Evolutionary conservation across 805 yeast genomes (phyloP), one percentile per base, ranked within the genome.

Genomic region (Saitoella complicata): DNA sequence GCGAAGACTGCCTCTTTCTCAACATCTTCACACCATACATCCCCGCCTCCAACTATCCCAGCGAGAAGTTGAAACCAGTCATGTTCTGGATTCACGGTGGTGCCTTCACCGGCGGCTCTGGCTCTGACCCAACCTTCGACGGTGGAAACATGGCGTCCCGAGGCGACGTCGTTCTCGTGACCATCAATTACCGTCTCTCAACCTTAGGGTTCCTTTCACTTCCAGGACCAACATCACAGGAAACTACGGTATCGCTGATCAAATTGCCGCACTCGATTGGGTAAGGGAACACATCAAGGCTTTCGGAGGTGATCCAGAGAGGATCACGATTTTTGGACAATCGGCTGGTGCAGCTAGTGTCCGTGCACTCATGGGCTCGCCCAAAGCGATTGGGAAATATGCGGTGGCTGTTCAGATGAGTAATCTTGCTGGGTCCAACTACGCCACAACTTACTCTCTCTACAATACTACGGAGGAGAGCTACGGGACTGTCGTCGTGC

Each of bases 61-160:
- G 9, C 13, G n/a, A 12, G 36, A 4, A 8, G 7, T 31, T 7
- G 30, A 9, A 9, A n/a, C 61, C 63, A 1, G 62, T 60, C 7
- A 52, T 53, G 38, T 49, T 56, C n/a, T 62, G 63, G 60, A 54
- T 64, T 34, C 63, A 62, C 45, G 68, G 68, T 8, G 68, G 68
- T 33, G 58, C 64, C 1, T 61, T 57, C 43, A 13, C 43, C 4
- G 52, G 51, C 21, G 65, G 66, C 8, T 50, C 60, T 40, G 53
- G 45, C 31, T 46, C 55, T n/a, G 57, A 53, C 38, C 52, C 56
- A 4, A 46, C 50, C 6, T 52, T 55, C 41, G 49, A 54, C 37
- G 59, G 59, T 29, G 36, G 54, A 8, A 35, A 40, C 1, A 47
- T 56, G 2, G 54, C 57, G 5, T 21, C 44, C 11, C 42, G 45